Evolutionary conservation across 305 asterid species (phyloP).

Genomic region (Lippia alba): DNA sequence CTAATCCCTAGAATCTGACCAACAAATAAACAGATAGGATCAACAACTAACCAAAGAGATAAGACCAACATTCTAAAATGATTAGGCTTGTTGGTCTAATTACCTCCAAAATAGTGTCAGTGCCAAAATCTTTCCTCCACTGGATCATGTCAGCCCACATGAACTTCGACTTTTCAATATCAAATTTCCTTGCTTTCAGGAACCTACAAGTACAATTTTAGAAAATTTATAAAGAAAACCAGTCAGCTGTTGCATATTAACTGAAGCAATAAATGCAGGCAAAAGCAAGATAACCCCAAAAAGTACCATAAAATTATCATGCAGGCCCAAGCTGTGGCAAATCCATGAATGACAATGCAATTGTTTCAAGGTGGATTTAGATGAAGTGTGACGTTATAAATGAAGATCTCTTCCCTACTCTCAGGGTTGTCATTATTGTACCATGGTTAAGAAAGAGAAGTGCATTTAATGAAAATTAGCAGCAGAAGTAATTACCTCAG

Average conservation of each 20-base stretch:
- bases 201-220: constrained; percentile 58
- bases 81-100: constrained; percentile 1
- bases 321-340: neutral
- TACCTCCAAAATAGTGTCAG: constrained; percentile 84
- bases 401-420: neutral
- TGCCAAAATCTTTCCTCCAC: constrained; percentile 95
- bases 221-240: constrained; percentile 19
- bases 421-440: neutral
- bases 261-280: constrained; percentile 18
- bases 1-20: too few species aligned
- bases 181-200: constrained; percentile 94
- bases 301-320: constrained; percentile 12
- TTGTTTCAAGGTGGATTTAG: neutral
- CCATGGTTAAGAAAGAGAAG: constrained; percentile 12
- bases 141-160: constrained; percentile 99
- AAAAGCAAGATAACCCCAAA: constrained; percentile 7
- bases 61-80: too few species aligned
- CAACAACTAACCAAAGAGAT: too few species aligned
- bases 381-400: too few species aligned
- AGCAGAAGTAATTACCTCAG: constrained; percentile 60
- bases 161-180: constrained; percentile 78
- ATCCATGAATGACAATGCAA: too few species aligned
- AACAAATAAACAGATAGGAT: too few species aligned
- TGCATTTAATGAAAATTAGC: constrained; percentile 21
- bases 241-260: constrained; percentile 30